phyloP scores from a whole-genome alignment of 805 yeast species.

The Cyberlindnera meyerae region DNA sequence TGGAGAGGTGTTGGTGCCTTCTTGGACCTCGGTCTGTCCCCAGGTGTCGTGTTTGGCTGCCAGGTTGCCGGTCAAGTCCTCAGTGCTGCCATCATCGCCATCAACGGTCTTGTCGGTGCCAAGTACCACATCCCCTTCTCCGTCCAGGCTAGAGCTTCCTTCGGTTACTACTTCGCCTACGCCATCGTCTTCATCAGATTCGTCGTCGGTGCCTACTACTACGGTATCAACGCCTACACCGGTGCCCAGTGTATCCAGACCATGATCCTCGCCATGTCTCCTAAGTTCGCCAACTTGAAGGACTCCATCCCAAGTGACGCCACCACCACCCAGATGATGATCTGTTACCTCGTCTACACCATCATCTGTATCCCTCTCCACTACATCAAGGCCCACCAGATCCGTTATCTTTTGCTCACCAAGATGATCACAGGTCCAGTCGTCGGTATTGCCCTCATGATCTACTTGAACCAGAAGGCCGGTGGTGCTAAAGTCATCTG shows the following conservation, averaged over 20 bases:
- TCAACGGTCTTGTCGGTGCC: slow-evolving; percentile 14
- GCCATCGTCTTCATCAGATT: slow-evolving; percentile 11
- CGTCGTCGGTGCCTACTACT: slow-evolving; percentile 15
- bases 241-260: slow-evolving; percentile 17
- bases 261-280: slow-evolving; percentile 14
- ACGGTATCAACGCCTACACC: slow-evolving; percentile 16
- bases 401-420: slow-evolving; percentile 8
- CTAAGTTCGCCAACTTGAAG: slow-evolving; percentile 13
- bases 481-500: slow-evolving; percentile 12
- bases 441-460: slow-evolving; percentile 13
- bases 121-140: slow-evolving; percentile 15
- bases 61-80: slow-evolving; percentile 10
- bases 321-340: slow-evolving; percentile 12
- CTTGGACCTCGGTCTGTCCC: slow-evolving; percentile 12
- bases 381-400: slow-evolving; percentile 14
- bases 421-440: slow-evolving; percentile 15
- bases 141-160: slow-evolving; percentile 13
- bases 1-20: slow-evolving; percentile 16
- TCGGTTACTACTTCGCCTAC: slow-evolving; percentile 15
- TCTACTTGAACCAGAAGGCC: slow-evolving; percentile 13
- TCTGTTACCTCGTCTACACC: slow-evolving; percentile 14
- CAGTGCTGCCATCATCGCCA: slow-evolving; percentile 8
- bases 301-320: slow-evolving; percentile 7
- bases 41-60: slow-evolving; percentile 12
- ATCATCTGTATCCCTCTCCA: slow-evolving; percentile 15